Evolutionary conservation across 1,284 basidiomycete genomes (phyloP), one percentile per base, ranked within the genome.

Genomic region (Stygiomarasmius scandens): DNA sequence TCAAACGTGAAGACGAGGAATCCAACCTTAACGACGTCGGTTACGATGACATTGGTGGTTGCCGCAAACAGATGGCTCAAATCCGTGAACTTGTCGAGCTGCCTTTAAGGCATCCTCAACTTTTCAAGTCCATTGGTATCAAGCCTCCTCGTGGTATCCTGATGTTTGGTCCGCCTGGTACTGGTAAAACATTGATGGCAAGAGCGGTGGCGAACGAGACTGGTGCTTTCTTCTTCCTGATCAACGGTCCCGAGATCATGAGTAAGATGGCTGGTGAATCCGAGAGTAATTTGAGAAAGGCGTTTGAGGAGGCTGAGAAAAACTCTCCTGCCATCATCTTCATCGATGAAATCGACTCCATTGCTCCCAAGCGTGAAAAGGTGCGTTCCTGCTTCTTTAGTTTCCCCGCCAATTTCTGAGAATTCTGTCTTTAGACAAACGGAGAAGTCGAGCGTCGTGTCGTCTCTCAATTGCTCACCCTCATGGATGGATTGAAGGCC

Each of bases 281-380:
- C 70, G 97, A 99, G 74, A 95, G 92, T 65, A 99, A 99, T 75
- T 78, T 99, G 60, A 83, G 97, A 64, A 98, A 99, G 74, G 96
- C 96, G 5, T 99, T 99, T 73, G 96, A 98, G 74, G 96, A 98
- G 79, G 96, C 97, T 4, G 96, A 99, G 80, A 98, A 98, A 85
- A 98, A 98, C 78, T 95, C 94, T n/a, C 96, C 96, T 23, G 92
- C 96, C 38, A 99, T 99, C 80, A 99, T 99, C 79, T 99, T 99
- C 81, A 97, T 97, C 70, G 96, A 99, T 77, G 96, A 99, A 79
- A 93, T 99, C 66, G 97, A 99, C 73, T 97, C 96, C 0, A 99
- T 99, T 67, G 97, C 96, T 14, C 97, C 97, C 27, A 99, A 99
- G 80, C 94, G 96, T 85, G 96, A 99, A 80, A 98, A 99, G 86